Percentiles rank a stretch among this genome's conserved stretches.
These are phyloP conservation scores for Trichosporon sp. DNA, from an alignment of 1,284 basidiomycete species.

Conservation along the genomic window DNA sequence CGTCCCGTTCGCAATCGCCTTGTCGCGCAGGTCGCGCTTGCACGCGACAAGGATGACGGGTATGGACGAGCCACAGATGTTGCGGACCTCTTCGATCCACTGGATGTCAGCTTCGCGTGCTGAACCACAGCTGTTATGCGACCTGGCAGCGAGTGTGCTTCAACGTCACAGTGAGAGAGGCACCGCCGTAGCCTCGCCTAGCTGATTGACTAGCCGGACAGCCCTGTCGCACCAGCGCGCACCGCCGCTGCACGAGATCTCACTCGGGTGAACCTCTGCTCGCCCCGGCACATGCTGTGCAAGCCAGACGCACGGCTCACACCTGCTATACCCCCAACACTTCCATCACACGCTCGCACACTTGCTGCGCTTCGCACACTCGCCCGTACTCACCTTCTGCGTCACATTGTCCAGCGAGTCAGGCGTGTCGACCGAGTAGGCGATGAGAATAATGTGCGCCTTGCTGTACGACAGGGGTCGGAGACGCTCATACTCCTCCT, in stretches of 20 bases:
- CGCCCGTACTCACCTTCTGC: constrained; percentile 61
- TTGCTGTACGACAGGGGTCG: constrained; percentile 95
- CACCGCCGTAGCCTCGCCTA: too few relatives aligned
- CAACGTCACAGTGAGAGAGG: neutral
- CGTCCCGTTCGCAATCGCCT: constrained; percentile 46
- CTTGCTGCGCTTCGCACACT: neutral
- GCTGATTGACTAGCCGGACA: too few relatives aligned
- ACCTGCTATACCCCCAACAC: too few relatives aligned
- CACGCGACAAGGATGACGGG: constrained; percentile 53
- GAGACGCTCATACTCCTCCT: constrained; percentile 95
- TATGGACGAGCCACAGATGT: constrained; percentile 68
- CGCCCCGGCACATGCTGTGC: neutral
- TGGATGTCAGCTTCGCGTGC: constrained; percentile 48
- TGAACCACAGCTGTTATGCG: neutral
- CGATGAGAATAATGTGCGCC: constrained; percentile 97
- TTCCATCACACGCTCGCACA: neutral
- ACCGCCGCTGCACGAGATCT: too few relatives aligned
- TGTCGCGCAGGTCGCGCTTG: constrained; percentile 53
- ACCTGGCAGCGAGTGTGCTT: neutral
- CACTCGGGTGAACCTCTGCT: too few relatives aligned
- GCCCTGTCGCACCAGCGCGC: too few relatives aligned
- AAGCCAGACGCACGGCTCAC: neutral
- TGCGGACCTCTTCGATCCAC: constrained; percentile 97
- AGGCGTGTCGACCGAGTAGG: constrained; percentile 91
- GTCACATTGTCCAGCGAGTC: constrained; percentile 94